A percentile compares a stretch with the other conserved stretches of the same genome.
phyloP scores from a whole-genome alignment of 345 rosid genomes.

The Odontarrhena argentea region DNA sequence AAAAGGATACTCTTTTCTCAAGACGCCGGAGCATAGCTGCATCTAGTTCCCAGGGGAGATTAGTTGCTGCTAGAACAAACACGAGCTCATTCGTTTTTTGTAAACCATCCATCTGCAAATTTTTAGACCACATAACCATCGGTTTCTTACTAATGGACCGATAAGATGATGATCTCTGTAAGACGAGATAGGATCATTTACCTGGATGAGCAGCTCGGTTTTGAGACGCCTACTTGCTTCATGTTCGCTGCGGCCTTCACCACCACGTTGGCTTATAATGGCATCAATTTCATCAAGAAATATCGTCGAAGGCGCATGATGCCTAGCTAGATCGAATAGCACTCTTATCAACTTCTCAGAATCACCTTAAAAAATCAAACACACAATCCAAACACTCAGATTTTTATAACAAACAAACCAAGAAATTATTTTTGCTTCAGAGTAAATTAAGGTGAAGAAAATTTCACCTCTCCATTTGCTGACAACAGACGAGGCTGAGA shows the following conservation, averaged over 20 bases:
- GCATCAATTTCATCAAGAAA: slow-evolving; percentile 98
- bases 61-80: slow-evolving; percentile 95
- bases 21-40: slow-evolving; percentile 98
- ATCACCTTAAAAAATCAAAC: slow-evolving; percentile 66
- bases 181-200: slow-evolving; percentile 32
- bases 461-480: slow-evolving; percentile 87
- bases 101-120: slow-evolving; percentile 95
- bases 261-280: slow-evolving; percentile 96
- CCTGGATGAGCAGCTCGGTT: slow-evolving; percentile 99
- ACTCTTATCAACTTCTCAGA: slow-evolving; percentile 93
- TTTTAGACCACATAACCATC: slow-evolving; percentile 14
- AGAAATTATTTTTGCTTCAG: neutral
- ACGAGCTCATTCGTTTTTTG: slow-evolving; percentile 81
- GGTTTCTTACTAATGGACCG: slow-evolving; percentile 7
- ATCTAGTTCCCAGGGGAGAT: slow-evolving; percentile 98
- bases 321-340: slow-evolving; percentile 93
- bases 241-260: slow-evolving; percentile 94
- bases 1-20: slow-evolving; percentile 94
- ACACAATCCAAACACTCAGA: neutral
- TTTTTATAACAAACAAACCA: neutral
- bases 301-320: slow-evolving; percentile 94
- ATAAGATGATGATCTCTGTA: neutral
- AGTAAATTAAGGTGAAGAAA: neutral
- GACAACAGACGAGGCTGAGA: slow-evolving; percentile 96
- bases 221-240: slow-evolving; percentile 99